Evolutionary conservation across 805 yeast genomes (phyloP).

Genomic region (Lachancea sp.): DNA sequence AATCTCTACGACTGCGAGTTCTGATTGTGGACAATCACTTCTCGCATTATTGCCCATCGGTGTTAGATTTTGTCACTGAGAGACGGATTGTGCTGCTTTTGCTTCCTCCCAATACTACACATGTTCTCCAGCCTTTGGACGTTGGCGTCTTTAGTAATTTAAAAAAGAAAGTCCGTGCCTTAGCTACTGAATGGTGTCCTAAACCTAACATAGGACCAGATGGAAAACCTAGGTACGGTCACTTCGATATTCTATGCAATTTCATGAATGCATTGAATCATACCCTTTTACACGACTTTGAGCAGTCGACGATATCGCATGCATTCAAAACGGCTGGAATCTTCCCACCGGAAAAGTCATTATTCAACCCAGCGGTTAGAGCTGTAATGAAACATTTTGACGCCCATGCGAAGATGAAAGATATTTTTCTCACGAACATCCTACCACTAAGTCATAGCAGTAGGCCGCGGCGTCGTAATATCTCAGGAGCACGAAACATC

Average conservation of each 20-base stretch:
- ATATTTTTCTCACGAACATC: slow-evolving; percentile 6
- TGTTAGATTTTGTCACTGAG: slow-evolving; percentile 5
- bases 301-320: background rate
- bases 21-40: slow-evolving; percentile 8
- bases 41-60: slow-evolving; percentile 7
- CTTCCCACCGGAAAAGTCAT: slow-evolving; percentile 6
- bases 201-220: slow-evolving; percentile 3
- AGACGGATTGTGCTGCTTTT: slow-evolving; percentile 4
- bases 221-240: slow-evolving; percentile 8
- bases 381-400: slow-evolving; percentile 9
- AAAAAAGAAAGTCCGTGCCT: slow-evolving; percentile 7
- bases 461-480: background rate
- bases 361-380: slow-evolving; percentile 9
- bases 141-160: slow-evolving; percentile 9
- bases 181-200: slow-evolving; percentile 11
- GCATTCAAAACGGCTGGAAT: slow-evolving; percentile 8
- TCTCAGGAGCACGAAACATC: slow-evolving; percentile 3
- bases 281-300: slow-evolving; percentile 1
- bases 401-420: slow-evolving; percentile 8
- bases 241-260: slow-evolving; percentile 9
- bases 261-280: slow-evolving; percentile 9
- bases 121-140: slow-evolving; percentile 9
- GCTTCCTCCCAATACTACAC: slow-evolving; percentile 10
- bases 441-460: slow-evolving; percentile 2
- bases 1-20: slow-evolving; percentile 2